Conservation (phyloP, 2,329 filamentous ascomycete genomes). For the Orbilia quercus region DNA sequence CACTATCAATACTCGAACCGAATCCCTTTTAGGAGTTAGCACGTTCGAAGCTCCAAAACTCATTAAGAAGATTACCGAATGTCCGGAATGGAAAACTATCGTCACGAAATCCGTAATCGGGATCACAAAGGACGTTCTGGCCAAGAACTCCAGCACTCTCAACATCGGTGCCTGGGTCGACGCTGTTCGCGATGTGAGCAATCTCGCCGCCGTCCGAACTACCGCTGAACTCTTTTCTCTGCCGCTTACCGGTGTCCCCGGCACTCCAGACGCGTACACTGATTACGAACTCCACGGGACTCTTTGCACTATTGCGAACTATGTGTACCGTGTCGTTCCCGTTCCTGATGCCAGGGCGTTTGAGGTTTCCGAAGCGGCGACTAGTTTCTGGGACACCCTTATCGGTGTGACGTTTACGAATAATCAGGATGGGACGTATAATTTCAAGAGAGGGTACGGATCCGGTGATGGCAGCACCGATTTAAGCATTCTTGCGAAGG, state of each 20-base stretch:
- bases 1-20: conserved; percentile 21
- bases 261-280: conserved; percentile 47
- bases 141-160: conserved; percentile 74
- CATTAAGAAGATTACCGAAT: conserved; percentile 29
- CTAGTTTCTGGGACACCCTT: conserved; percentile 46
- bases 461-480: conserved; percentile 26
- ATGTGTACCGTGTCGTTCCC: conserved; percentile 40
- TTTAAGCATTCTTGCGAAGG: conserved; percentile 26
- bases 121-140: conserved; percentile 72
- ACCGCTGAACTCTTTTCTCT: conserved; percentile 69
- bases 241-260: conserved; percentile 65
- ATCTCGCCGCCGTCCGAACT: conserved; percentile 69
- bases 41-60: conserved; percentile 9
- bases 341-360: conserved; percentile 45
- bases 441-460: conserved; percentile 21
- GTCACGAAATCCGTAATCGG: conserved; percentile 75
- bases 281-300: conserved; percentile 51
- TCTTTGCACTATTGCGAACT: conserved; percentile 45
- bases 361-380: conserved; percentile 50
- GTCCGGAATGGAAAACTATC: conserved; percentile 68
- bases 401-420: conserved; percentile 29
- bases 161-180: conserved; percentile 72
- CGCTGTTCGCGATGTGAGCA: conserved; percentile 71
- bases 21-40: conserved; percentile 12
- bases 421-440: conserved; percentile 19